Evolutionary conservation across 345 rosid species (phyloP).

Genomic region (Eucalyptus marginata): DNA sequence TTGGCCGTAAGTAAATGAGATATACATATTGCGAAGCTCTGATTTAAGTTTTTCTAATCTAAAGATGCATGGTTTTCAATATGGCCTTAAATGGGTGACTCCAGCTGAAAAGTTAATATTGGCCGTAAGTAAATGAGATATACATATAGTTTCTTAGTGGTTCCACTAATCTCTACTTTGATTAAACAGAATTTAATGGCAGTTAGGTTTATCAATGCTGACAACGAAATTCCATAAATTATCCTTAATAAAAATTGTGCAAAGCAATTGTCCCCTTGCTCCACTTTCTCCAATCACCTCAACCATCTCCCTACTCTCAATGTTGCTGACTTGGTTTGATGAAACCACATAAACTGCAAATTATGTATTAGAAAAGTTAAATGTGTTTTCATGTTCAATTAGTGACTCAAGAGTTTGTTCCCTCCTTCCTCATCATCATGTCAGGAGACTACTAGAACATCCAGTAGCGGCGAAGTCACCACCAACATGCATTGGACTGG

Average conservation of each 20-base stretch:
- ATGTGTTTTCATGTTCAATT: not conserved
- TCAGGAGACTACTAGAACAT: conserved; percentile 47
- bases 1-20: not conserved
- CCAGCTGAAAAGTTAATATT: not conserved
- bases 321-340: not conserved
- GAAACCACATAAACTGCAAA: not conserved
- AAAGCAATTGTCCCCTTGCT: not conserved
- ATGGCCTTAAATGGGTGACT: not conserved
- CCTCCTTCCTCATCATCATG: not conserved
- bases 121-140: too few species aligned
- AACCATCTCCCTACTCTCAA: not conserved
- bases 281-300: not conserved
- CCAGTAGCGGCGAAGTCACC: conserved; percentile 12
- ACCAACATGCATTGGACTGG: conserved; percentile 67
- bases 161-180: not conserved
- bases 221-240: not conserved
- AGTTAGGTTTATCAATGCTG: not conserved
- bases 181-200: not conserved
- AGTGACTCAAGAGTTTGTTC: not conserved
- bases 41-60: not conserved
- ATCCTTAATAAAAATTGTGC: not conserved
- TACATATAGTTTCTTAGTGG: not conserved
- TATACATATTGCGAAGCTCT: not conserved
- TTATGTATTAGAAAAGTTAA: not conserved
- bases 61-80: not conserved